Evolutionary conservation across 2,329 filamentous ascomycete genomes (phyloP).

Genomic region (Aspergillus latus): DNA sequence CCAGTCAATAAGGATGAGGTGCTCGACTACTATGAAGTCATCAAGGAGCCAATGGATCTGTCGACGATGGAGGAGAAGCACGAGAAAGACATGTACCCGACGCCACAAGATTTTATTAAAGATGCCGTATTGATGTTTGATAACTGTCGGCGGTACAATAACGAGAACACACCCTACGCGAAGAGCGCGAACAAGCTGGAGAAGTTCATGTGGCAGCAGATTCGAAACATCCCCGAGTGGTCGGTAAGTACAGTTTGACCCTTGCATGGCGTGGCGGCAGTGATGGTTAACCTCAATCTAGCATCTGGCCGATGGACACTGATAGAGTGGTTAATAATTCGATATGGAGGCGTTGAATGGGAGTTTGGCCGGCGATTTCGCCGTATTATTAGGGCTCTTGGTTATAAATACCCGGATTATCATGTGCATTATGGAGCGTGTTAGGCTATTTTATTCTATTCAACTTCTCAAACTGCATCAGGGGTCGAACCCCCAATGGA

Average conservation of each 20-base stretch:
- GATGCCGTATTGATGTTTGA: conserved; percentile 89
- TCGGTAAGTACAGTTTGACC: conserved; percentile 50
- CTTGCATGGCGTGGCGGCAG: not conserved
- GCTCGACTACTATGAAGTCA: conserved; percentile 98
- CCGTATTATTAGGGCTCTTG: not conserved
- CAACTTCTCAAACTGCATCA: not conserved
- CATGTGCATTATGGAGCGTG: conserved; percentile 8
- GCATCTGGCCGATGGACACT: conserved; percentile 44
- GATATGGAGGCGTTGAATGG: conserved; percentile 17
- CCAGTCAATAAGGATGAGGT: conserved; percentile 96
- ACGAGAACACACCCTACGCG: conserved; percentile 89
- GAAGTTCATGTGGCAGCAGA: conserved; percentile 93
- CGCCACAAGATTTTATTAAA: conserved; percentile 86
- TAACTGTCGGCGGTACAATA: conserved; percentile 96
- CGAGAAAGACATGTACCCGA: conserved; percentile 87
- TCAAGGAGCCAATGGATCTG: conserved; percentile 96
- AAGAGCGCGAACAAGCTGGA: conserved; percentile 92
- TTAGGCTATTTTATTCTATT: conserved; percentile 9
- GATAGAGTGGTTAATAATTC: conserved; percentile 17
- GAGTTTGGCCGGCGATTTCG: conserved; percentile 11
- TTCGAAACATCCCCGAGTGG: conserved; percentile 92
- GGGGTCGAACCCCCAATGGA: conserved; percentile 2
- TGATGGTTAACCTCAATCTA: conserved; percentile 20
- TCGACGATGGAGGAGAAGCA: conserved; percentile 94
- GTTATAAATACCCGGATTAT: conserved; percentile 12